These are phyloP conservation scores for Penicillium oxalicum DNA, from an alignment of 2,329 filamentous ascomycete genomes.

Conservation along the genomic window DNA sequence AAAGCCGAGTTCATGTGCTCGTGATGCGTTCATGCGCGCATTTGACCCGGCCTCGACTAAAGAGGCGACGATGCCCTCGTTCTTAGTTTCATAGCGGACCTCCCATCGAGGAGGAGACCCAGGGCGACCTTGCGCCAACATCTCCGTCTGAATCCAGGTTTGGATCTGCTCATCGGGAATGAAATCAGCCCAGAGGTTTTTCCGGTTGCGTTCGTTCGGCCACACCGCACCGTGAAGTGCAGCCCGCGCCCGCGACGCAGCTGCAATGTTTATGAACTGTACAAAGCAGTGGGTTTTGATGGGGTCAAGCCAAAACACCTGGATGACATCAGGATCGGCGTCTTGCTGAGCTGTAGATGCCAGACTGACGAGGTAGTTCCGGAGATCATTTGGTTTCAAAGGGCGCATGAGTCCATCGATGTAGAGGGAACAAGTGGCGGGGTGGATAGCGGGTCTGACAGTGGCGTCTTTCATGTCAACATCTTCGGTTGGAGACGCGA, in stretches of 20 bases:
- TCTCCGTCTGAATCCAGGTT: conserved; percentile 69
- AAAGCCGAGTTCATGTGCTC: conserved; percentile 23
- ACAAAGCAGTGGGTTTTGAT: conserved; percentile 87
- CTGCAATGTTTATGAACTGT: conserved; percentile 60
- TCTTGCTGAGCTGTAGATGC: conserved; percentile 54
- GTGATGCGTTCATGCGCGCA: conserved; percentile 19
- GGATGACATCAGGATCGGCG: conserved; percentile 52
- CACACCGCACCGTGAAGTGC: conserved; percentile 73
- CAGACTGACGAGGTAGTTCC: conserved; percentile 62
- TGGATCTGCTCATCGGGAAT: conserved; percentile 67
- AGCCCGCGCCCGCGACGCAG: conserved; percentile 70
- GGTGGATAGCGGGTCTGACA: conserved; percentile 58
- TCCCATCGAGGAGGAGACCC: conserved; percentile 58
- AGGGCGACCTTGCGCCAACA: conserved; percentile 42
- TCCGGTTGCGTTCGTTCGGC: conserved; percentile 80
- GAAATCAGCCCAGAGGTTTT: conserved; percentile 83
- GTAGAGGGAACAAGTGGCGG: conserved; percentile 72
- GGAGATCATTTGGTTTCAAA: conserved; percentile 62
- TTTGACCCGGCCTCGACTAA: conserved; percentile 47
- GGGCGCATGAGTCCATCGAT: conserved; percentile 88
- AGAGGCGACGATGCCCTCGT: conserved; percentile 52
- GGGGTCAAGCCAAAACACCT: conserved; percentile 70
- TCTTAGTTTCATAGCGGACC: conserved; percentile 59
- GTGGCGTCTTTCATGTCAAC: conserved; percentile 32
- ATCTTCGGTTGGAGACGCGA: conserved; percentile 21